Conservation (phyloP, 2,329 filamentous ascomycete species). For the Alternaria longipes region DNA sequence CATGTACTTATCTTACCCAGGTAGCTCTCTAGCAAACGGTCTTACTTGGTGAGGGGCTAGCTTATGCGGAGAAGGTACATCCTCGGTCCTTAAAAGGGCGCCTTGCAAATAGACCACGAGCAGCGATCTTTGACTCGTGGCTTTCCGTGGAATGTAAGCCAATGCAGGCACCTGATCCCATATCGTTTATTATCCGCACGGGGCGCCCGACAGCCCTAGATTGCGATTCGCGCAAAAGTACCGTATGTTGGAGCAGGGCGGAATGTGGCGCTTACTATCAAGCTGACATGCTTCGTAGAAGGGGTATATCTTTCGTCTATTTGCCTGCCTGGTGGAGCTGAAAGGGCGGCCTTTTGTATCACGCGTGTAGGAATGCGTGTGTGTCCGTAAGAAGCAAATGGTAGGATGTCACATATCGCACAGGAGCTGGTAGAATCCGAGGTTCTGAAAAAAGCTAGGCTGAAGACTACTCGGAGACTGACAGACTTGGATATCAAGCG, state of each 20-base stretch:
- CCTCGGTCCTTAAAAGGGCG: constrained; percentile 16
- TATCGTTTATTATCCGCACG: not conserved
- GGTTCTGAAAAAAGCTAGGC: not conserved
- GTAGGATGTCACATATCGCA: not conserved
- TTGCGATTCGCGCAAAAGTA: not conserved
- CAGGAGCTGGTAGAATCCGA: not conserved
- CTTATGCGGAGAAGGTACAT: constrained; percentile 11
- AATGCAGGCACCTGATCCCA: not conserved
- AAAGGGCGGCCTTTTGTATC: not conserved
- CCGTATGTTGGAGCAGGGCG: not conserved
- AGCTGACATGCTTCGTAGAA: not conserved
- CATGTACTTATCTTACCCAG: not conserved
- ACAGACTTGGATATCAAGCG: not conserved
- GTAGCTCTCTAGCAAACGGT: not conserved
- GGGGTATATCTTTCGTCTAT: not conserved
- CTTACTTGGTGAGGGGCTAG: constrained; percentile 1
- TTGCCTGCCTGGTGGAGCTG: not conserved
- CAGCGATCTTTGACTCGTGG: not conserved
- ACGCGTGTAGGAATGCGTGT: not conserved
- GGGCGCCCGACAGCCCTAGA: not conserved
- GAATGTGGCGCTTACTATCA: not conserved
- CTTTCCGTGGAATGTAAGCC: not conserved
- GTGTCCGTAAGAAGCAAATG: constrained; percentile 10
- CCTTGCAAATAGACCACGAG: not conserved
- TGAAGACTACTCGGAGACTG: not conserved